Conservation (phyloP, 805 yeast genomes). For the Tetrapisispora nanseiensis region DNA sequence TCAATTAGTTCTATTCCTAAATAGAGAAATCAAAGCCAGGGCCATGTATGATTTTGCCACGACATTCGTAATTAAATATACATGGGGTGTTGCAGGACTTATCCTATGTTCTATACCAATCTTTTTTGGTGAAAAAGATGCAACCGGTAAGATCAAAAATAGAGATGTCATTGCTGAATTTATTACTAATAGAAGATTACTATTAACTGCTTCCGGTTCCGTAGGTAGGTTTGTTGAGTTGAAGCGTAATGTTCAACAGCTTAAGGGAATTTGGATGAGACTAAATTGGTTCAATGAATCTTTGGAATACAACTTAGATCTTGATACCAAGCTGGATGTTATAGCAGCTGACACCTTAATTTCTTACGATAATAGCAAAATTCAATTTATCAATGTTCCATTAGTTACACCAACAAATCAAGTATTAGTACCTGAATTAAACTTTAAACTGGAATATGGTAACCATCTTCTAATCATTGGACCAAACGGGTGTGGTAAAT, state of each 20-base stretch:
- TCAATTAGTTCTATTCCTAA: slow-evolving; percentile 66
- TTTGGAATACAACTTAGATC: slow-evolving; percentile 25
- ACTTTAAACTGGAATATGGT: slow-evolving; percentile 68
- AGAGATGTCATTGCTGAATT: slow-evolving; percentile 62
- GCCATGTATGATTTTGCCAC: slow-evolving; percentile 78
- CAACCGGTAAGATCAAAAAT: slow-evolving; percentile 5
- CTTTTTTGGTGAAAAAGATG: slow-evolving; percentile 37
- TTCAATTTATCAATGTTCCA: slow-evolving; percentile 67
- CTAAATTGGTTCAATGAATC: slow-evolving; percentile 60
- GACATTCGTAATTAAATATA: slow-evolving; percentile 79
- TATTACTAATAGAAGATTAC: slow-evolving; percentile 76
- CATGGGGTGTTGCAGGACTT: slow-evolving; percentile 94
- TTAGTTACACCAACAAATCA: slow-evolving; percentile 80
- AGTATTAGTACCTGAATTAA: slow-evolving; percentile 51
- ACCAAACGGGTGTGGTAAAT: slow-evolving; percentile 94
- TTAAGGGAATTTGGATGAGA: slow-evolving; percentile 72
- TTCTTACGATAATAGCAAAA: slow-evolving; percentile 45
- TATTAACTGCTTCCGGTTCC: slow-evolving; percentile 78
- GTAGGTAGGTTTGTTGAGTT: slow-evolving; percentile 79
- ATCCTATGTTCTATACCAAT: slow-evolving; percentile 83
- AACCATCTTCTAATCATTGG: slow-evolving; percentile 85
- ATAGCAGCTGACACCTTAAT: slow-evolving; percentile 10
- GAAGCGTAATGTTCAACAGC: slow-evolving; percentile 73
- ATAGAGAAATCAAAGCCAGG: slow-evolving; percentile 64
- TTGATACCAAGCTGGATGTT: slow-evolving; percentile 9